phyloP scores from a whole-genome alignment of 2,329 filamentous ascomycete genomes.

The Hymenoscyphus repandus region DNA sequence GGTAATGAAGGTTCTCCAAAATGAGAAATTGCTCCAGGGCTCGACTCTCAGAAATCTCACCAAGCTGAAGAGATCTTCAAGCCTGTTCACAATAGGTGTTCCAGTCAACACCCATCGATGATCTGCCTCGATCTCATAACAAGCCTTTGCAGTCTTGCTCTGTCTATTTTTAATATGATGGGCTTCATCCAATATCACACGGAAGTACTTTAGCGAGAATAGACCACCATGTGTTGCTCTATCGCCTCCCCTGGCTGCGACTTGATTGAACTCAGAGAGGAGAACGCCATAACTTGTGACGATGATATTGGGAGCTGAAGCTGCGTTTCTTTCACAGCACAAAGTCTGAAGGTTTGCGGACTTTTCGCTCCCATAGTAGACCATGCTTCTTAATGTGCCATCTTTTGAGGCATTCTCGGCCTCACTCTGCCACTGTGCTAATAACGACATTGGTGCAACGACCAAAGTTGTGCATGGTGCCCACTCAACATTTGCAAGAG shows the following conservation, averaged over 20 bases:
- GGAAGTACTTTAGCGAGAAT: slow-evolving; percentile 91
- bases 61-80: slow-evolving; percentile 91
- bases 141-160: slow-evolving; percentile 92
- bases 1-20: slow-evolving; percentile 98
- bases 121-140: slow-evolving; percentile 78
- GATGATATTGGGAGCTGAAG: slow-evolving; percentile 78
- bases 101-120: slow-evolving; percentile 94
- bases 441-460: slow-evolving; percentile 91
- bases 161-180: slow-evolving; percentile 87
- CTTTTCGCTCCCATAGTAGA: slow-evolving; percentile 93
- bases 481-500: slow-evolving; percentile 50
- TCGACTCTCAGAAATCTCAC: slow-evolving; percentile 91
- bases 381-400: slow-evolving; percentile 74
- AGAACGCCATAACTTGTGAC: slow-evolving; percentile 94
- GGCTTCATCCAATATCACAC: slow-evolving; percentile 90
- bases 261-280: slow-evolving; percentile 79
- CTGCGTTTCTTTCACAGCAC: slow-evolving; percentile 69
- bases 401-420: slow-evolving; percentile 83
- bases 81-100: slow-evolving; percentile 91
- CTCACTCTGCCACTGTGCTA: slow-evolving; percentile 97
- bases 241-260: slow-evolving; percentile 62
- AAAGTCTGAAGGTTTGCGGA: slow-evolving; percentile 69
- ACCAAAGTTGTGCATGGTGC: slow-evolving; percentile 91
- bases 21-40: slow-evolving; percentile 98
- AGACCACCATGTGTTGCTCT: slow-evolving; percentile 64